phyloP scores from a whole-genome alignment of 2,329 filamentous ascomycete genomes.

The Emergomyces africanus region DNA sequence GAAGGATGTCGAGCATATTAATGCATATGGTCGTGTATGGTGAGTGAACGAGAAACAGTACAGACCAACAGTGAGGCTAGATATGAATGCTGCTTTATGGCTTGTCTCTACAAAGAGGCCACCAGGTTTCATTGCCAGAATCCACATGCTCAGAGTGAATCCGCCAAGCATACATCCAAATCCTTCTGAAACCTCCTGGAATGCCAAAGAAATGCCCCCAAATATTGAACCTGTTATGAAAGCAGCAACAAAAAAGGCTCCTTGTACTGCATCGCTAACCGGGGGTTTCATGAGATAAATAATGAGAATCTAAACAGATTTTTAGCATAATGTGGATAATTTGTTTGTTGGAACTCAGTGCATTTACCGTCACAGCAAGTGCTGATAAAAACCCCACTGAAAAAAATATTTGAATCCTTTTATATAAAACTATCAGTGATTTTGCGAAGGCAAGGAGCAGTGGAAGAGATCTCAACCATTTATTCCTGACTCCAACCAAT shows the following conservation, averaged over 20 bases:
- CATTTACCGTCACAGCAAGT: slow-evolving; percentile 53
- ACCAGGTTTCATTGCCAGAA: slow-evolving; percentile 63
- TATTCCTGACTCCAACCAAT: slow-evolving; percentile 71
- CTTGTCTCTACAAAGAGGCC: slow-evolving; percentile 54
- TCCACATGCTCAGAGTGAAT: slow-evolving; percentile 82
- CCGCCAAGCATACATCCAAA: slow-evolving; percentile 80
- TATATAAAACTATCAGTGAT: slow-evolving; percentile 10
- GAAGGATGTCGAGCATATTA: slow-evolving; percentile 68
- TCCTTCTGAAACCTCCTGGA: slow-evolving; percentile 71
- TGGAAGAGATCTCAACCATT: slow-evolving; percentile 35
- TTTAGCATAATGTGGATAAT: slow-evolving; percentile 3
- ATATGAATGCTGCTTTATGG: slow-evolving; percentile 63
- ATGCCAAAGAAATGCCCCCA: slow-evolving; percentile 61
- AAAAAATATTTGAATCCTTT: slow-evolving; percentile 62
- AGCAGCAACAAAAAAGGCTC: slow-evolving; percentile 71
- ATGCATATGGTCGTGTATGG: slow-evolving; percentile 62
- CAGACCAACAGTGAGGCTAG: slow-evolving; percentile 51
- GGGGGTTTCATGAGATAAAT: slow-evolving; percentile 79
- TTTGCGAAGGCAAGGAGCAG: background rate
- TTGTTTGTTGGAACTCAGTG: background rate
- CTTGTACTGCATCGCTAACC: slow-evolving; percentile 62
- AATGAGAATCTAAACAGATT: slow-evolving; percentile 49
- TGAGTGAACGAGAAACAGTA: slow-evolving; percentile 69
- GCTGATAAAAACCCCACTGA: slow-evolving; percentile 62
- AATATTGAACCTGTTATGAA: slow-evolving; percentile 60